Conservation (phyloP, 2,329 filamentous ascomycete species). For the Aspergillus fijiensis region DNA sequence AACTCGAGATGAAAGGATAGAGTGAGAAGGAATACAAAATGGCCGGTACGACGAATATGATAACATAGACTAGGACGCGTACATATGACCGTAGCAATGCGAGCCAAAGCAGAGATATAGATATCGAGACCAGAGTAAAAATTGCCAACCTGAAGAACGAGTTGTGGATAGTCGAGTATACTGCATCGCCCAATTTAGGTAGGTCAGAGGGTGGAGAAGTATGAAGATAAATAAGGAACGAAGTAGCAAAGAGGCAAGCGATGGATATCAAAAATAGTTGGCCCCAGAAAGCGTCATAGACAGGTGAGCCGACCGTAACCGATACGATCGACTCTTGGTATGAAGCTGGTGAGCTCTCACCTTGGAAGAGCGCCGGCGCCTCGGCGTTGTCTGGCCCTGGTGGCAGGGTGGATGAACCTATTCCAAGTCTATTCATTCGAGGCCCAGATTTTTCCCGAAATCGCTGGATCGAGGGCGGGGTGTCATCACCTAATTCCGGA, state of each 20-base stretch:
- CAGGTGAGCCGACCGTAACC: constrained; percentile 67
- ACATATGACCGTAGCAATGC: constrained; percentile 85
- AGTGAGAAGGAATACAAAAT: constrained; percentile 86
- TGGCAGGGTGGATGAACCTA: constrained; percentile 47
- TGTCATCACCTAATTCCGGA: constrained; percentile 46
- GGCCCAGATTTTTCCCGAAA: constrained; percentile 50
- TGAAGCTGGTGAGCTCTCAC: constrained; percentile 51
- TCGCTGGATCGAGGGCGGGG: constrained; percentile 55
- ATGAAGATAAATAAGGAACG: constrained; percentile 85
- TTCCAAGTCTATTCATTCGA: constrained; percentile 37
- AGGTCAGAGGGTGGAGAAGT: constrained; percentile 71
- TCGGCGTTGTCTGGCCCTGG: constrained; percentile 54
- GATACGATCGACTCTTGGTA: constrained; percentile 58
- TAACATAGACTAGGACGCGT: constrained; percentile 74
- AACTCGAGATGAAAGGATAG: constrained; percentile 88
- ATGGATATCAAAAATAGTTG: constrained; percentile 84
- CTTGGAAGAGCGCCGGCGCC: constrained; percentile 41
- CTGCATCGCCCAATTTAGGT: constrained; percentile 78
- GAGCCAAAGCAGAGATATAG: constrained; percentile 88
- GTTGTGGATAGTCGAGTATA: constrained; percentile 82
- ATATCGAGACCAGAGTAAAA: constrained; percentile 84
- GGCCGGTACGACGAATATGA: constrained; percentile 79
- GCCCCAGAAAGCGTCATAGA: constrained; percentile 88
- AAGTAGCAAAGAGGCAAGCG: constrained; percentile 81
- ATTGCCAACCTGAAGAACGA: constrained; percentile 88